phyloP scores from a whole-genome alignment of 129 eudicot species.

The Helichrysum umbraculigerum region DNA sequence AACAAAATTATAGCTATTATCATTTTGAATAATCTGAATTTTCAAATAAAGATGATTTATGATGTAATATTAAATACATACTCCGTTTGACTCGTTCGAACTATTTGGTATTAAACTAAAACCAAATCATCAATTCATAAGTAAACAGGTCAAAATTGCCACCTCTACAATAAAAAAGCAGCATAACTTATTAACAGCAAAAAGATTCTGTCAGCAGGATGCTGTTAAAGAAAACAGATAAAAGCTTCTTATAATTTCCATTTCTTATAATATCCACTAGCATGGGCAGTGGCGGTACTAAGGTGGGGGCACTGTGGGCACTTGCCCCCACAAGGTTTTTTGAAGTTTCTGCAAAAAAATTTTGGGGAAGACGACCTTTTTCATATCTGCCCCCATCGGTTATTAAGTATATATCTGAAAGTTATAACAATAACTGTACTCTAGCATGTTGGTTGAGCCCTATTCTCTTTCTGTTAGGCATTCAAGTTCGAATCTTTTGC shows the following conservation, averaged over 20 bases:
- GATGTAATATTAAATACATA: neutral
- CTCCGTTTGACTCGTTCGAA: neutral
- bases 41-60: neutral
- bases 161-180: neutral
- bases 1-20: no score
- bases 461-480: no score
- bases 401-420: no score
- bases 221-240: neutral
- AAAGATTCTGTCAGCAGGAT: neutral
- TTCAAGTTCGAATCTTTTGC: no score
- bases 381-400: no score
- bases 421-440: no score
- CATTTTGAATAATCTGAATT: neutral
- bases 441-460: no score
- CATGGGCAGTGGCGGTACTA: neutral
- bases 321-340: no score
- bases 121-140: neutral
- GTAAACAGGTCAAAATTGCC: neutral
- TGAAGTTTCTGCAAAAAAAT: no score
- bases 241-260: neutral
- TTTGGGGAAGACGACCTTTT: no score
- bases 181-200: neutral
- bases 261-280: neutral
- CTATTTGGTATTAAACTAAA: neutral
- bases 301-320: no score